A percentile compares a stretch with the other conserved stretches of the same genome.
Conservation (phyloP, 1,139 yeast species). For the Tardiomyces depauwii region DNA sequence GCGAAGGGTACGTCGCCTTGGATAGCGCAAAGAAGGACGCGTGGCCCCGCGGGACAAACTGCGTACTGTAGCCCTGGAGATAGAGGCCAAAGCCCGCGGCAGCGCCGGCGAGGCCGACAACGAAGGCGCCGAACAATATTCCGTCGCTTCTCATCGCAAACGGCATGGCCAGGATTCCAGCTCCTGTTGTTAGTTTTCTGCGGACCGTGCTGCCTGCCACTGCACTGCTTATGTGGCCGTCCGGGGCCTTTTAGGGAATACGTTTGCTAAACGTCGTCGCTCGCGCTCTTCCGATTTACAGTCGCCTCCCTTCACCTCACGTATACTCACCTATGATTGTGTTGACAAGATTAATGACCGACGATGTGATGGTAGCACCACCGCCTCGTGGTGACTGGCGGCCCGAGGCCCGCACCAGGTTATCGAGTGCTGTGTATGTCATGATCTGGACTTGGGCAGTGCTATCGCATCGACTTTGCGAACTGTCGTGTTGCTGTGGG, state of each 20-base stretch:
- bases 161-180: constrained; percentile 91
- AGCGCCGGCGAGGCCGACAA: constrained; percentile 61
- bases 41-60: constrained; percentile 55
- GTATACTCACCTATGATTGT: constrained; percentile 21
- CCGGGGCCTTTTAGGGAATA: too few relatives aligned
- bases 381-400: not conserved
- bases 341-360: constrained; percentile 27
- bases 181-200: constrained; percentile 35
- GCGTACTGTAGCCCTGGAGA: constrained; percentile 64
- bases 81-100: constrained; percentile 75
- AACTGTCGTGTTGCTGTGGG: too few relatives aligned
- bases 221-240: too few relatives aligned
- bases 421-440: not conserved
- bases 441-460: not conserved
- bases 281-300: too few relatives aligned
- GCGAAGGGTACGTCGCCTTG: constrained; percentile 71
- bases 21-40: constrained; percentile 85
- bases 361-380: constrained; percentile 17
- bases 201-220: too few relatives aligned
- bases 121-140: constrained; percentile 49
- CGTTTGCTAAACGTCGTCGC: too few relatives aligned
- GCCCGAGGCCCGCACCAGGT: not conserved
- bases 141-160: constrained; percentile 85
- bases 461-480: too few relatives aligned
- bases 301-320: too few relatives aligned